Evolutionary conservation across 139 green algal genomes (phyloP).

Genomic region (Penium margaritaceum): DNA sequence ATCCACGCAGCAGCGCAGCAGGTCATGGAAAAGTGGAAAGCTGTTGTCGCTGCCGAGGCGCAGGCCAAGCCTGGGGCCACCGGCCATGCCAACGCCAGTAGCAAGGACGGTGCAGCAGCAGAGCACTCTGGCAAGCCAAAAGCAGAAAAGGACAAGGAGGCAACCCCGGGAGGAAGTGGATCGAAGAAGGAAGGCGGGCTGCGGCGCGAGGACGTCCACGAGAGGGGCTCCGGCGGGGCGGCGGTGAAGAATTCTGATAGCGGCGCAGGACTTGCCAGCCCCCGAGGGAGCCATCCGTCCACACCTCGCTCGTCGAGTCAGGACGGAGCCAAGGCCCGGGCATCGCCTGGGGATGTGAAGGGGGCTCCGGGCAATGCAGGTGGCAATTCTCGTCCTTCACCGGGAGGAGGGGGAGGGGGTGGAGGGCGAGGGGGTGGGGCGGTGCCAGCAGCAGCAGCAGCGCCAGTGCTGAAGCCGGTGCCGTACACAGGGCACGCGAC

Average conservation of each 20-base stretch:
- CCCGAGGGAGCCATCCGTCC: no score
- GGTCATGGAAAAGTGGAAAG: slow-evolving; percentile 32
- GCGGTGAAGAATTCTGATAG: no score
- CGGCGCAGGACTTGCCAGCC: no score
- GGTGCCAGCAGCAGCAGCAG: background rate
- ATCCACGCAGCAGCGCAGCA: slow-evolving; percentile 10
- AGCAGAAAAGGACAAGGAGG: background rate
- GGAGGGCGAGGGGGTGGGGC: background rate
- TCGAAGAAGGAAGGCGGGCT: background rate
- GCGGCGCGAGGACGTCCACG: background rate
- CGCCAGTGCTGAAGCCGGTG: slow-evolving; percentile 1
- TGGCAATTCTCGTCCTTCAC: no score
- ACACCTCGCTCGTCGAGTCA: background rate
- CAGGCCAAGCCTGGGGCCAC: background rate
- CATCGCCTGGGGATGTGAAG: background rate
- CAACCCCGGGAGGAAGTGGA: background rate
- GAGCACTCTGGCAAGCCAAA: no score
- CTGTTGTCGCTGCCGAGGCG: slow-evolving; percentile 23
- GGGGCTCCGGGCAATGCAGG: background rate
- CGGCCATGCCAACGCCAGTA: background rate
- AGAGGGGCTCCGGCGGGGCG: background rate
- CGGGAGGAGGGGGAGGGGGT: background rate
- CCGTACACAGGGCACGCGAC: slow-evolving; percentile 23
- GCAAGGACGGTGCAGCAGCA: background rate
- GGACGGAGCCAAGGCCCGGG: background rate